phyloP scores from a whole-genome alignment of 768 basidiomycete genomes.

The Pleurotus cornucopiae region DNA sequence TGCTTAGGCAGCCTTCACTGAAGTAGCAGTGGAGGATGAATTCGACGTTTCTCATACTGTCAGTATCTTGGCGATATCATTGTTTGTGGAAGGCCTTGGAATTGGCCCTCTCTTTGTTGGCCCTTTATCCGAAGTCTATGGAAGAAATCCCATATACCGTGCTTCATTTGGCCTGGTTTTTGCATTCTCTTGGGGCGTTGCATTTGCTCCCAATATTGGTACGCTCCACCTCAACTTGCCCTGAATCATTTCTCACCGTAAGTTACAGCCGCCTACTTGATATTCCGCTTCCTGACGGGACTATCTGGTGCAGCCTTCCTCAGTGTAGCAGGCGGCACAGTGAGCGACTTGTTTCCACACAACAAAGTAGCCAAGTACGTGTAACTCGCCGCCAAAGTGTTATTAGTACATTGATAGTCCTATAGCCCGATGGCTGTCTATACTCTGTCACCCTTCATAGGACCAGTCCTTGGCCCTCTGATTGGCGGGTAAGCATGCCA shows the following conservation, averaged over 20 bases:
- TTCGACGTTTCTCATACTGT: conserved; percentile 2
- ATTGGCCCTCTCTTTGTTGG: conserved; percentile 53
- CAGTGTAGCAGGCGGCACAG: conserved; percentile 52
- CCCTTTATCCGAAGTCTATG: conserved; percentile 54
- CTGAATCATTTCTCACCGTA: neutral
- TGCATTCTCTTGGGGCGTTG: conserved; percentile 63
- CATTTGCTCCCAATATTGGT: conserved; percentile 69
- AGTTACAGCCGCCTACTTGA: conserved; percentile 48
- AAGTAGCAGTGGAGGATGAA: neutral
- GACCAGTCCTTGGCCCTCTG: conserved; percentile 51
- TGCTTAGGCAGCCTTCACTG: conserved; percentile 1
- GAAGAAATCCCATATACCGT: conserved; percentile 60
- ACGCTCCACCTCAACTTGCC: conserved; percentile 11
- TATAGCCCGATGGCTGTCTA: conserved; percentile 50
- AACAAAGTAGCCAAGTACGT: conserved; percentile 56
- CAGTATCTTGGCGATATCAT: conserved; percentile 37
- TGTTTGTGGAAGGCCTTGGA: conserved; percentile 56
- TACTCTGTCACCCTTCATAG: conserved; percentile 49
- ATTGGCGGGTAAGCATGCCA: conserved; percentile 46
- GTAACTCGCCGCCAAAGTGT: neutral
- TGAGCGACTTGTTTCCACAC: conserved; percentile 55
- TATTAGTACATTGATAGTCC: neutral
- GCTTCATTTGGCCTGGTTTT: conserved; percentile 59
- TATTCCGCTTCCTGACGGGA: conserved; percentile 53
- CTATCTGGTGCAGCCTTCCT: conserved; percentile 52